phyloP scores from a whole-genome alignment of 345 rosid species.

The Brassica cretica region DNA sequence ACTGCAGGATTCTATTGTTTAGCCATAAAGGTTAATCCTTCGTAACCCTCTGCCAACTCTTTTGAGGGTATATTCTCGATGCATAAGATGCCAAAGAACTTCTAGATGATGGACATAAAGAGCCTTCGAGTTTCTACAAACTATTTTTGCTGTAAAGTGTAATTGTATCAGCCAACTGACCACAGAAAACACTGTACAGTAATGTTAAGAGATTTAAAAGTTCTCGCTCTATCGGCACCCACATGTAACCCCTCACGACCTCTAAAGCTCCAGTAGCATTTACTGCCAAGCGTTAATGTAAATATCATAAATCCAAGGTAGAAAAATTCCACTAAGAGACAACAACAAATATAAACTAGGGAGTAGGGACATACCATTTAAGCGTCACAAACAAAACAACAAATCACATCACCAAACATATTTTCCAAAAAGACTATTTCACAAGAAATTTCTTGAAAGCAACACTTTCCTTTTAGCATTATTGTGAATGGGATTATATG shows the following conservation, averaged over 20 bases:
- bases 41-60: neutral
- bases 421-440: neutral
- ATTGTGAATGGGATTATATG: constrained; percentile 2
- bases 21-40: constrained; percentile 1
- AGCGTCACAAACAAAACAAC: constrained; percentile 31
- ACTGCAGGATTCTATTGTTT: constrained; percentile 6
- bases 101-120: constrained; percentile 8
- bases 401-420: constrained; percentile 27
- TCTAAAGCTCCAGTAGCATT: constrained; percentile 13
- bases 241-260: neutral
- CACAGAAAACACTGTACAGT: constrained; percentile 3
- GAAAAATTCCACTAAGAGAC: constrained; percentile 22
- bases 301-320: constrained; percentile 28
- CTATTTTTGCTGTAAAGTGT: neutral
- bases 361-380: constrained; percentile 21
- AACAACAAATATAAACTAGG: neutral
- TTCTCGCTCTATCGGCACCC: constrained; percentile 22
- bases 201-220: neutral
- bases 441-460: constrained; percentile 27
- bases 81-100: constrained; percentile 9
- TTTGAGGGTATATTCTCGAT: neutral
- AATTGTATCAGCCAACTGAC: neutral
- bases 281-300: neutral
- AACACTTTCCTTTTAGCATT: constrained; percentile 14
- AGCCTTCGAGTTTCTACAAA: constrained; percentile 1